Conservation (phyloP, 768 basidiomycete species). For the Phaffia australis region DNA sequence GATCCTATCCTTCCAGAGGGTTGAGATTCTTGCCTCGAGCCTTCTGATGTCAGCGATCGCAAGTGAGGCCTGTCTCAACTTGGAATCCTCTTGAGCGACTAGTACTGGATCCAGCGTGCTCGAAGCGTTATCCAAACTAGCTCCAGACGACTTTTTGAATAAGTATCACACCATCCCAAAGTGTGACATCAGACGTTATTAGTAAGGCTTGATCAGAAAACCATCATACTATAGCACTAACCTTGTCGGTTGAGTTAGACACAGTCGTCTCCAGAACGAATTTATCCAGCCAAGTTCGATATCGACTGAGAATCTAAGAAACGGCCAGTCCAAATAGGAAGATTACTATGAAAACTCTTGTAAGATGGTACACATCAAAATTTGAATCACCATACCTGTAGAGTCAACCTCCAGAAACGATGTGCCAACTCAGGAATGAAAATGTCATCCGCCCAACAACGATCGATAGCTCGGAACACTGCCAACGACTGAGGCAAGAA, state of each 20-base stretch:
- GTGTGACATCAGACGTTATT: not conserved
- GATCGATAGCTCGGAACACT: conserved; percentile 59
- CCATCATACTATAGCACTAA: not conserved
- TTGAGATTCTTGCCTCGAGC: conserved; percentile 47
- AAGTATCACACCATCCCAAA: not conserved
- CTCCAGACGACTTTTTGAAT: no score
- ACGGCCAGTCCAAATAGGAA: not conserved
- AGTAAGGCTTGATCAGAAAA: not conserved
- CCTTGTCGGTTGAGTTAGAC: not conserved
- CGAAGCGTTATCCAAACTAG: no score
- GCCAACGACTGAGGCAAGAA: conserved; percentile 37
- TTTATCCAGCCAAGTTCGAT: conserved; percentile 63
- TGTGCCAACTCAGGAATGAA: conserved; percentile 70
- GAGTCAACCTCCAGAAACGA: conserved; percentile 80
- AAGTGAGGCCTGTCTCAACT: conserved; percentile 55
- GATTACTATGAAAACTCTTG: not conserved
- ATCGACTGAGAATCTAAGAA: conserved; percentile 64
- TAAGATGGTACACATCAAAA: not conserved
- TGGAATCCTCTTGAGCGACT: conserved; percentile 51
- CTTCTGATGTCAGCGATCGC: conserved; percentile 57
- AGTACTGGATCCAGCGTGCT: conserved; percentile 10
- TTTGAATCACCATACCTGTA: conserved; percentile 54
- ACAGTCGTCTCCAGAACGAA: conserved; percentile 43
- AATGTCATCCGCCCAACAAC: conserved; percentile 78
- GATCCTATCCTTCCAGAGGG: conserved; percentile 51